Evolutionary conservation across 345 rosid genomes (phyloP).

Genomic region (Gynandropsis gynandra): DNA sequence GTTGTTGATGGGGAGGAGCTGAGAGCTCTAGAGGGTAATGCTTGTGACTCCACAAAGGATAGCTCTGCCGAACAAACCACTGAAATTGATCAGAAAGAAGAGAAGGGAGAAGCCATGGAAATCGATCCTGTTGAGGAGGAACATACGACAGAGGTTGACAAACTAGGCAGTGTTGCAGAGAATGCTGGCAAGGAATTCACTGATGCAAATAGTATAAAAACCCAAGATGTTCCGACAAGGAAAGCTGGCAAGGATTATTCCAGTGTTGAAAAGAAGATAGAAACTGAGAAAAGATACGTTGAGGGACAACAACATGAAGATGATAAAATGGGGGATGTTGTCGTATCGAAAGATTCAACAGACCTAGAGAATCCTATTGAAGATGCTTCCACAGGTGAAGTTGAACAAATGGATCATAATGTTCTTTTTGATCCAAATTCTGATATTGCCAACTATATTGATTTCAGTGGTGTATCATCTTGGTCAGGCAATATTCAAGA

Average conservation of each 20-base stretch:
- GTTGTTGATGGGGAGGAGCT: not conserved
- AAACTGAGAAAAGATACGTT: too few species aligned
- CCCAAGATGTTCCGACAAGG: conserved; percentile 23
- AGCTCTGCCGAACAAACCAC: conserved; percentile 20
- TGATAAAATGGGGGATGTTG: conserved; percentile 9
- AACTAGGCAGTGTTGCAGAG: too few species aligned
- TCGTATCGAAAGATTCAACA: conserved; percentile 19
- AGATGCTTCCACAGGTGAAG: too few species aligned
- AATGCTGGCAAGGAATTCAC: conserved; percentile 30
- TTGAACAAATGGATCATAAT: too few species aligned
- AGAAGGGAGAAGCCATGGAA: conserved; percentile 43
- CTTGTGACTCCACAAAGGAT: conserved; percentile 13
- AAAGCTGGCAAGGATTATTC: conserved; percentile 30
- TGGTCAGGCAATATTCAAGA: too few species aligned
- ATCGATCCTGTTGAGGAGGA: conserved; percentile 44
- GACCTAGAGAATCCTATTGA: conserved; percentile 6
- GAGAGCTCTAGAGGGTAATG: conserved; percentile 10
- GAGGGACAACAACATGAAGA: conserved; percentile 23
- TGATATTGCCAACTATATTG: too few species aligned
- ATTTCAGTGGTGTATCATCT: too few species aligned
- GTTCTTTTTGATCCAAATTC: too few species aligned
- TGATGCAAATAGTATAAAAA: conserved; percentile 32
- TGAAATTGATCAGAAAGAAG: conserved; percentile 26
- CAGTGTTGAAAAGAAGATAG: conserved; percentile 13
- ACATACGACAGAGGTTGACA: conserved; percentile 27